phyloP scores from a whole-genome alignment of 73 alveolate genomes.

The Stentor roeselii region DNA sequence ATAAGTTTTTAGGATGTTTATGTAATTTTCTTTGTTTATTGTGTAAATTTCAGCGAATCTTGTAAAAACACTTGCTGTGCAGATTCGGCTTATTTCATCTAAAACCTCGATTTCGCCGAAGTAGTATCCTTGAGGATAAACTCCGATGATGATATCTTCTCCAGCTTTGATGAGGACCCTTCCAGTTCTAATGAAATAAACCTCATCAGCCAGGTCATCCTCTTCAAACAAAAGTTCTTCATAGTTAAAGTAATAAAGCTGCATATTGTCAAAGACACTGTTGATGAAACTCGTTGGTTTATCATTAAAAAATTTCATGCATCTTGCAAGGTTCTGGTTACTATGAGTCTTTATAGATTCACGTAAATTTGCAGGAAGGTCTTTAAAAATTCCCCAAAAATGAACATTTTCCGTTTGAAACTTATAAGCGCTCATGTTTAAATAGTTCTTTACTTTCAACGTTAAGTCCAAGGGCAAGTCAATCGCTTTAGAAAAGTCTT shows the following conservation, averaged over 20 bases:
- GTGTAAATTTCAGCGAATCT: not conserved
- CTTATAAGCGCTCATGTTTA: no score
- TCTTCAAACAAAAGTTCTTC: not conserved
- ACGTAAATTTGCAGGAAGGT: not conserved
- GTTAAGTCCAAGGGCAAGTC: no score
- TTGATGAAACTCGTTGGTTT: not conserved
- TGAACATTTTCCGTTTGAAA: no score
- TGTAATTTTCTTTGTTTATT: no score
- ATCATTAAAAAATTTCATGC: not conserved
- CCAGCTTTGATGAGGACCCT: not conserved
- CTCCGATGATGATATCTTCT: not conserved
- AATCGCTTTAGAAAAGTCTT: no score
- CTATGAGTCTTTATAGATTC: not conserved
- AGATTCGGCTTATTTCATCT: slow-evolving; percentile 34
- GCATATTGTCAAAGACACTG: no score
- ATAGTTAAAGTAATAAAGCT: no score
- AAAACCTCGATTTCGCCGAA: slow-evolving; percentile 55
- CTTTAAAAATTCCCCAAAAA: not conserved
- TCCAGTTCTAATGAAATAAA: not conserved
- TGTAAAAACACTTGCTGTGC: slow-evolving; percentile 35
- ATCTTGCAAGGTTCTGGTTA: not conserved
- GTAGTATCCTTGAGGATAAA: slow-evolving; percentile 34
- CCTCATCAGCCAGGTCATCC: not conserved
- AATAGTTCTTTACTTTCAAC: no score
- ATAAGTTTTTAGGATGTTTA: no score